Evolutionary conservation across 164 flowering plant species (phyloP), one percentile per base, ranked within the genome.

Genomic region (Aristolochia contorta): DNA sequence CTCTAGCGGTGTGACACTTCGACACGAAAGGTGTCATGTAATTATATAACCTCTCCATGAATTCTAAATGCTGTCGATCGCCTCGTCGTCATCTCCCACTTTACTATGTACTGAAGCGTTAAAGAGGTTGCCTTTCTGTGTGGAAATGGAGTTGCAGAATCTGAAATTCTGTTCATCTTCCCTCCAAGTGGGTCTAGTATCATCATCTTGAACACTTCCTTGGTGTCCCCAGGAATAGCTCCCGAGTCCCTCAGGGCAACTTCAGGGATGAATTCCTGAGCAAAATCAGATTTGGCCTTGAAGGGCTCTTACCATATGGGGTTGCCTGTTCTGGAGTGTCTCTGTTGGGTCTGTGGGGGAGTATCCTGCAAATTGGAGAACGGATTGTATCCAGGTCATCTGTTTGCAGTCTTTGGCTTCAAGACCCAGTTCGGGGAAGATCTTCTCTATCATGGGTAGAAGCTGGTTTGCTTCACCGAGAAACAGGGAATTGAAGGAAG

Each of bases 121-220:
- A 18, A 21, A 60, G 23, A 60, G 33, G 16, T 6, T 60, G 13
- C 54, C 54, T 22, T 47, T 30, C 69, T 60, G 19, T 72, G 75
- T 3, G 72, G 75, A 20, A 68, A 68, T 13, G 75, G 75, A 27
- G 37, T 62, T 41, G 41, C 59, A 12, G 60, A 41, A 16, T 58
- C 62, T 19, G 72, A 47, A 43, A 68, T 24, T 23, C 47, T 16
- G 32, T 27, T 27, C 75, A 68, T 68, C 23, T 19, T 59, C 23
- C 72, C 72, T 4, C 75, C 75, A 53, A 58, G 61, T 14, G 75
- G 72, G 6, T 47, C n/a, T n/a, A n/a, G n/a, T n/a, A n/a, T n/a
- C n/a, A n/a, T n/a, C n/a, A n/a, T n/a, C n/a, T n/a, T n/a, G n/a
- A n/a, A n/a, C n/a, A n/a, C n/a, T n/a, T n/a, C n/a, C n/a, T n/a